These are phyloP conservation scores for Lactarius trivialis DNA, from an alignment of 768 basidiomycete species.

Conservation along the genomic window DNA sequence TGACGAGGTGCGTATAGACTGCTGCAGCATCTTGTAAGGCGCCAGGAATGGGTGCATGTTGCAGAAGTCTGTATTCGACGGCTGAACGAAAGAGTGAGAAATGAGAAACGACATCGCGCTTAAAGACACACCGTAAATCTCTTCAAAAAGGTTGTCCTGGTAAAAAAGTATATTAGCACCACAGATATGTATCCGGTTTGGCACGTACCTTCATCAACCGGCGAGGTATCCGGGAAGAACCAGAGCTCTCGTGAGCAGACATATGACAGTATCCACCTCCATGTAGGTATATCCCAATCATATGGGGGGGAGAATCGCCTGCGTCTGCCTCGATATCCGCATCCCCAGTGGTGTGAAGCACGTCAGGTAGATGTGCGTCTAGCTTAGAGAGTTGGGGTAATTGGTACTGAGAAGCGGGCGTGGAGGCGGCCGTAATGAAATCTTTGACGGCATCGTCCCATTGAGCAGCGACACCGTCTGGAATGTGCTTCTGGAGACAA, in stretches of 20 bases:
- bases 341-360: background rate
- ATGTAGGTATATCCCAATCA: conserved; percentile 47
- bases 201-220: conserved; percentile 36
- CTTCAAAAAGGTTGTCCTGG: conserved; percentile 32
- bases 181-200: background rate
- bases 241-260: conserved; percentile 45
- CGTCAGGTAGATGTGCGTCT: conserved; percentile 5
- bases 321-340: conserved; percentile 27
- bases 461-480: background rate
- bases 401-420: conserved; percentile 3
- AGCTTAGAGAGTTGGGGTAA: background rate
- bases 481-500: background rate
- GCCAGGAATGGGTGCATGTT: conserved; percentile 48
- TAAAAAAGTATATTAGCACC: background rate
- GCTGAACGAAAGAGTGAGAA: conserved; percentile 23
- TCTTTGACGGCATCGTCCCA: background rate
- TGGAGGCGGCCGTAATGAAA: background rate
- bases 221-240: conserved; percentile 44
- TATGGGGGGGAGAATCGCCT: conserved; percentile 26
- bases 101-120: background rate
- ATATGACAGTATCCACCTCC: conserved; percentile 54
- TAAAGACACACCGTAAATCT: conserved; percentile 28
- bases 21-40: conserved; percentile 48
- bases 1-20: conserved; percentile 43
- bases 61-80: conserved; percentile 48